Conservation (phyloP, 2,329 filamentous ascomycete genomes). For the Venturiaceae sp. region DNA sequence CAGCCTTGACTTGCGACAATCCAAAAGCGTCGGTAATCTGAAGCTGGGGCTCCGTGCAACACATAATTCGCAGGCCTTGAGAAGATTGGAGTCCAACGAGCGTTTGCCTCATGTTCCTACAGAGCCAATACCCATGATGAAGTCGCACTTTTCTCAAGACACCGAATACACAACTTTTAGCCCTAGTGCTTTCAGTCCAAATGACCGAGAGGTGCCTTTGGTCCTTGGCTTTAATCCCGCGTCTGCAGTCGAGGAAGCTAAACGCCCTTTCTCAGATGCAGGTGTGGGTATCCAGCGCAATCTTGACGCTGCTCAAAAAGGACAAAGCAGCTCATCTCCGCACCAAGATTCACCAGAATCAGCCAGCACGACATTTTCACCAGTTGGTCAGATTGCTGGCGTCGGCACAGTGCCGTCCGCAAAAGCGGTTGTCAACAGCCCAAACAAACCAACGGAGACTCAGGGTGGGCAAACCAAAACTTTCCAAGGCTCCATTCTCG, state of each 20-base stretch:
- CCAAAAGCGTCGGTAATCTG: not conserved
- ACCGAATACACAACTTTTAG: not conserved
- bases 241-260: not conserved
- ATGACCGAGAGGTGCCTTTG: conserved; percentile 12
- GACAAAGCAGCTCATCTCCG: not conserved
- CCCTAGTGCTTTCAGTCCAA: conserved; percentile 9
- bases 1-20: not conserved
- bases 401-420: not conserved
- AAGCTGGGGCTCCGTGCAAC: not conserved
- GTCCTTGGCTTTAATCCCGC: conserved; percentile 8
- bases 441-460: not conserved
- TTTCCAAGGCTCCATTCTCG: not conserved
- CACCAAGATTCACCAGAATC: conserved; percentile 2
- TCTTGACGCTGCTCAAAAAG: not conserved
- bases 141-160: not conserved
- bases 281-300: not conserved
- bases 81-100: conserved; percentile 4
- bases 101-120: not conserved
- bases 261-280: not conserved
- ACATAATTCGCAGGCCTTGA: conserved; percentile 7
- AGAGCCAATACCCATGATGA: not conserved
- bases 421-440: not conserved
- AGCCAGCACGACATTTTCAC: conserved; percentile 1
- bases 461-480: not conserved
- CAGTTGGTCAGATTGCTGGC: conserved; percentile 2